Evolutionary conservation across 2,329 filamentous ascomycete species (phyloP), one percentile per base, ranked within the genome.

Genomic region (Ramularia collo-cygni): DNA sequence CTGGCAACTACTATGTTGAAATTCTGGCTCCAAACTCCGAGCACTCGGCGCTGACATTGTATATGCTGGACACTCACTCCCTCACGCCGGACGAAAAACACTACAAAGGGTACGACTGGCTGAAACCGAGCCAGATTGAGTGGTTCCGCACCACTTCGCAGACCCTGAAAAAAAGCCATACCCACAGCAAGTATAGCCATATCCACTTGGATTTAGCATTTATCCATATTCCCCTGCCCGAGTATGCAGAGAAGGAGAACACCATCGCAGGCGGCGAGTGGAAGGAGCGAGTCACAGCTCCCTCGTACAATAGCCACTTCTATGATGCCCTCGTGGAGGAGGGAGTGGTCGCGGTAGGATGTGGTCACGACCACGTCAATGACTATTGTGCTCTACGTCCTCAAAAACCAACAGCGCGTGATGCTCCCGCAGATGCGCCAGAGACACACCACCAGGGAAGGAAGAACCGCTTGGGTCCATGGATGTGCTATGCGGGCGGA

Each of bases 401-500:
- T 6, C 64, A 40, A 14, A 41, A 46, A 35, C 34, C 37, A 4
- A 17, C 38, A 26, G 36, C 37, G 17, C 27, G 41, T 6, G 42
- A 37, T 21, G 38, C 30, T n/a, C 38, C 40, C 13, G 29, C 34
- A n/a, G 37, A 40, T 15, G 29, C 29, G 12, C 21, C 35, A 8
- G 15, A 26, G 28, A 35, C 28, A 27, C 31, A 43, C 26, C 40
- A 44, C 12, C 26, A 38, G 9, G 38, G 37, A 12, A 49, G 46
- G 26, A 50, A 44, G 30, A 40, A 46, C 9, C 32, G 37, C 7
- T 40, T 56, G 2, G 60, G 60, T 4, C 60, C 96, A 2, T 98
- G 92, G 92, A 95, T 98, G 89, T 98, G 92, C 69, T 96, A 96
- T 63, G 90, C 81, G 7, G 92, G 92, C 21, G 92, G 85, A 17